Conservation (phyloP, 805 yeast species). For the Candida pseudofarinosa region DNA sequence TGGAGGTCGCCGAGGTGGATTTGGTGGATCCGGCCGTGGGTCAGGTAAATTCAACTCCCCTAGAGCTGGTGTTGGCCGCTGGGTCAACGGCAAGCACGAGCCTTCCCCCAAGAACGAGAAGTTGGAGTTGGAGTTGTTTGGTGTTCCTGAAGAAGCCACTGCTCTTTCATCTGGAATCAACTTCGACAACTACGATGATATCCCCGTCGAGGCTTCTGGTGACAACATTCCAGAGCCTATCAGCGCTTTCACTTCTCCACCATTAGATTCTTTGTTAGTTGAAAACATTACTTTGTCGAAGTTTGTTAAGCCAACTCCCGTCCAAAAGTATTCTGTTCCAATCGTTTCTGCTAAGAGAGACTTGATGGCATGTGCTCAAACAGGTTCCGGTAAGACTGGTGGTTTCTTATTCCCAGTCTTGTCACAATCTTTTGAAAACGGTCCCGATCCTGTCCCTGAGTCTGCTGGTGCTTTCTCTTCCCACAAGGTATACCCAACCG, state of each 20-base stretch:
- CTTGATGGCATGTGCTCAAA: slow-evolving; percentile 96
- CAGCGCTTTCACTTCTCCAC: slow-evolving; percentile 82
- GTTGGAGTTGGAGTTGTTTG: slow-evolving; percentile 78
- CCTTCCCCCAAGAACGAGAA: slow-evolving; percentile 72
- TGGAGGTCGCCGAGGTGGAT: slow-evolving; percentile 28
- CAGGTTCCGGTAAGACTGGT: slow-evolving; percentile 99
- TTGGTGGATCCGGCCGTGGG: slow-evolving; percentile 26
- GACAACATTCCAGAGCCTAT: slow-evolving; percentile 93
- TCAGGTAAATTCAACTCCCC: slow-evolving; percentile 22
- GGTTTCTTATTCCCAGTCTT: slow-evolving; percentile 98
- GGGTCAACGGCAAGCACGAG: slow-evolving; percentile 82
- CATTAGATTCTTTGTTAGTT: slow-evolving; percentile 79
- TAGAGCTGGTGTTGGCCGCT: slow-evolving; percentile 67
- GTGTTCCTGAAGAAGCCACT: slow-evolving; percentile 66
- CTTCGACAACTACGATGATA: slow-evolving; percentile 97
- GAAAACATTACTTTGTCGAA: slow-evolving; percentile 85
- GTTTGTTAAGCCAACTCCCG: slow-evolving; percentile 95
- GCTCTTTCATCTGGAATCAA: slow-evolving; percentile 96
- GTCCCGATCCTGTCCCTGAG: slow-evolving; percentile 65
- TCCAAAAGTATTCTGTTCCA: slow-evolving; percentile 90
- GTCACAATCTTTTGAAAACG: slow-evolving; percentile 82
- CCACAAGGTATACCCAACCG: slow-evolving; percentile 89
- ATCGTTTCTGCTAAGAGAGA: slow-evolving; percentile 86
- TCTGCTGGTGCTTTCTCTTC: slow-evolving; percentile 52
- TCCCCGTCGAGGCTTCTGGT: slow-evolving; percentile 98